Evolutionary conservation across 2,329 filamentous ascomycete genomes (phyloP), one percentile per base, ranked within the genome.

Genomic region (Dryadomyces quercus-mongolicae): DNA sequence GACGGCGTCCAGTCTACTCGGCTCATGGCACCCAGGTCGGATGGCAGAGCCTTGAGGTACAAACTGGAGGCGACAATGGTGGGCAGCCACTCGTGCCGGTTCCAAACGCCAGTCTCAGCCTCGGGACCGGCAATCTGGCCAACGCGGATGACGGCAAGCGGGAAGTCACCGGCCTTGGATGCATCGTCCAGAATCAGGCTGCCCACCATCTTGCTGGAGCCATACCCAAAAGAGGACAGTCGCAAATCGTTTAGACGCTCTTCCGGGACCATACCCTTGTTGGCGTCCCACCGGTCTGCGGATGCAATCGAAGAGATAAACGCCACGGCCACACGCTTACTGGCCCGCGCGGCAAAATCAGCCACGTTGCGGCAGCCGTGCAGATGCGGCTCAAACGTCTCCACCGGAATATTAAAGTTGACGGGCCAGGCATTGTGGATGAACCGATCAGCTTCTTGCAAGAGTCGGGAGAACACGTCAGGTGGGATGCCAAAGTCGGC

Each of bases 391-490:
- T 75, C 72, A 54, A 80, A 81, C 0, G 70, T 74, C 20, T 68
- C 65, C 6, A 78, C 56, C 0, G 70, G 64, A 18, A 77, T 69
- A 60, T 74, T 78, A 61, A 74, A 76, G 62, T 77, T 77, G 63
- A 81, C 78, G 0, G 72, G 72, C 73, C 74, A 79, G 8, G 76
- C 75, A 57, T 76, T 80, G 64, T 81, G 77, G 53, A 77, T 72
- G n/a, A 79, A 64, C 12, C 70, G 68, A 51, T 77, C 74, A 0
- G 68, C 68, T 1, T 71, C 64, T 7, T 61, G 49, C 8, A 72
- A 62, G 0, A 77, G 61, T 1, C 67, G 60, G 42, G 65, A 44
- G 62, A 70, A 68, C 2, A 36, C 18, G 0, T 65, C 62, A 2
- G 65, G 58, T 6, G 52, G 56, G 0, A 85, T 67, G 0, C 78